Evolutionary conservation across 495 filamentous ascomycete species (phyloP).

Genomic region (Viridothelium virens): DNA sequence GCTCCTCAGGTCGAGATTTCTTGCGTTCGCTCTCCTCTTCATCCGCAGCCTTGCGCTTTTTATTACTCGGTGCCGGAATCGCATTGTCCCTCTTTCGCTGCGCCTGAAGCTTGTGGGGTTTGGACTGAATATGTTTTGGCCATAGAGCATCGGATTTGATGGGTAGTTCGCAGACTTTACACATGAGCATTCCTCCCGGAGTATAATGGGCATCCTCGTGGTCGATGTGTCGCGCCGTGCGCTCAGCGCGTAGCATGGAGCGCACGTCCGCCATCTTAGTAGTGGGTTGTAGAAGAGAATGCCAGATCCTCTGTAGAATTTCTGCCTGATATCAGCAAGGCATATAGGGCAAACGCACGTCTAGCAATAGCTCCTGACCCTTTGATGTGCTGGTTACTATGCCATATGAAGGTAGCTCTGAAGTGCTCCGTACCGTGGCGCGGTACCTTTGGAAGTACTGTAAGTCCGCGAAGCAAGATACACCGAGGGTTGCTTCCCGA

Average conservation of each 20-base stretch:
- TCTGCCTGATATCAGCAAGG: too few species aligned
- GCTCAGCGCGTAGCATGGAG: constrained; percentile 72
- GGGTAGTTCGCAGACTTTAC: constrained; percentile 50
- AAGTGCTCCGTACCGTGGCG: too few species aligned
- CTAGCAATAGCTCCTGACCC: too few species aligned
- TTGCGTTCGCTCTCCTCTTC: constrained; percentile 34
- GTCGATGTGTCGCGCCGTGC: constrained; percentile 63
- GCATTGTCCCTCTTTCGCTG: constrained; percentile 16
- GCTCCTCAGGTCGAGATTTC: constrained; percentile 13
- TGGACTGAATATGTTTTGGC: constrained; percentile 48
- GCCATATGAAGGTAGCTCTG: too few species aligned
- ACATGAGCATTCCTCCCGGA: constrained; percentile 51
- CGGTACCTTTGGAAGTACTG: too few species aligned
- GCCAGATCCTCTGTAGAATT: too few species aligned
- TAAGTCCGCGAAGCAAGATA: too few species aligned
- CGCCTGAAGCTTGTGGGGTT: constrained; percentile 36
- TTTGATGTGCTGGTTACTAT: too few species aligned
- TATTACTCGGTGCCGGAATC: constrained; percentile 38
- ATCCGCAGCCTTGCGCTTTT: constrained; percentile 52
- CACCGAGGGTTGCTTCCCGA: not conserved
- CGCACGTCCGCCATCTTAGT: constrained; percentile 71
- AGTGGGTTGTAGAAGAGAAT: not conserved
- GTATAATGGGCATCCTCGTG: constrained; percentile 58
- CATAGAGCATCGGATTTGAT: constrained; percentile 56
- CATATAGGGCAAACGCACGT: too few species aligned